Conservation (phyloP, 345 rosid genomes). For the Boechera stricta region DNA sequence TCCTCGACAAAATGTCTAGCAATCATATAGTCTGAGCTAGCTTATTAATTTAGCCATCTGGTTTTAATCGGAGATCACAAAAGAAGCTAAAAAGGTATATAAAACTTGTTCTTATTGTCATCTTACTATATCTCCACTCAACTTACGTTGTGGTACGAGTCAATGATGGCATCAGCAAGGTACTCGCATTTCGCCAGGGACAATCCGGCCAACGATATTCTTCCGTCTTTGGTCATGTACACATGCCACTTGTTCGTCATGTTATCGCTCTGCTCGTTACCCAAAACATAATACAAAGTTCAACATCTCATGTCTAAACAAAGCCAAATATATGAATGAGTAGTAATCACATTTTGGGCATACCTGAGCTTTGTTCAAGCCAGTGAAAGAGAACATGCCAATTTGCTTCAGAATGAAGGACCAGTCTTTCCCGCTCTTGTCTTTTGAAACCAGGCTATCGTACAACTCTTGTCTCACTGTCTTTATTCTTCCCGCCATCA, state of each 20-base stretch:
- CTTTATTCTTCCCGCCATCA: conserved; percentile 98
- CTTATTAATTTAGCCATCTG: conserved; percentile 25
- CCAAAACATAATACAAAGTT: neutral
- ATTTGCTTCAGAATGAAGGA: conserved; percentile 90
- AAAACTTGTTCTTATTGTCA: conserved; percentile 13
- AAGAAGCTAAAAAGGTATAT: neutral
- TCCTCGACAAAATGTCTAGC: conserved; percentile 25
- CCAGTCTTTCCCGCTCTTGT: conserved; percentile 95
- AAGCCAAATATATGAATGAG: neutral
- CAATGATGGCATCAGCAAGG: conserved; percentile 88
- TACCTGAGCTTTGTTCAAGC: conserved; percentile 92
- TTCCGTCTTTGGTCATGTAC: conserved; percentile 96
- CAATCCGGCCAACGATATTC: conserved; percentile 90
- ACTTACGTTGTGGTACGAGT: conserved; percentile 74
- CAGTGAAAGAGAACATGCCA: conserved; percentile 99
- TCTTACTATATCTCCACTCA: conserved; percentile 39
- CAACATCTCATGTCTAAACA: conserved; percentile 8
- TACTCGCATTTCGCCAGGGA: conserved; percentile 91
- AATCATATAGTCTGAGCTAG: conserved; percentile 9
- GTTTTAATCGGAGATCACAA: conserved; percentile 26
- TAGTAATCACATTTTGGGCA: conserved; percentile 1
- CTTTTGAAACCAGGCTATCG: conserved; percentile 75
- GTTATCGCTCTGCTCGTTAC: conserved; percentile 63
- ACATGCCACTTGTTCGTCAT: conserved; percentile 95
- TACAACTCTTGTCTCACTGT: conserved; percentile 76